Evolutionary conservation across 2,329 filamentous ascomycete species (phyloP), one percentile per base, ranked within the genome.

Genomic region (Chaetomium strumarium): DNA sequence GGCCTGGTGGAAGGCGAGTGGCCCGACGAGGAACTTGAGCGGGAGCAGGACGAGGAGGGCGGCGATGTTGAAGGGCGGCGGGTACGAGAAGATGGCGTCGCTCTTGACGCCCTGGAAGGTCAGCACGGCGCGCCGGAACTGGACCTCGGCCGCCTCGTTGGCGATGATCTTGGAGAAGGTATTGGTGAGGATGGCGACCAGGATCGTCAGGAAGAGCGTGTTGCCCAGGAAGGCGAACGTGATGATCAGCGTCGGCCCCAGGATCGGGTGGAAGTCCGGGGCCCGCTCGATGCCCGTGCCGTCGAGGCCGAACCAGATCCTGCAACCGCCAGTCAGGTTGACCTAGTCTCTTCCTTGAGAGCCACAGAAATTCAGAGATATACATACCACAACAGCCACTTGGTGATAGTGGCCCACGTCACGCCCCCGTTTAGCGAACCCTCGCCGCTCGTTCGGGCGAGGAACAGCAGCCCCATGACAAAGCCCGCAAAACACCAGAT

Each of bases 91-190:
- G 31, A 88, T 77, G 8, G 84, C 80, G 62, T 88, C 85, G 40
- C 77, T 81, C 67, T 88, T 88, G 59, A 88, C 85, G 30, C 85
- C 84, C 67, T 88, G 84, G 57, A 88, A 85, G 0, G 85, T 88
- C 14, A 88, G 71, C 9, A 89, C 85, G 1, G 85, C 82, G 40
- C 84, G 78, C 6, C 85, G 80, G 65, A 87, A 89, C 57, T 85
- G 81, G 29, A 88, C 83, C 66, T 89, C 85, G 4, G 84, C 81
- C 0, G 79, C 79, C 16, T 84, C 83, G 58, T 87, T 84, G 46
- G 75, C 74, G n/a, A 84, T 83, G 46, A 89, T 84, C 49, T 80
- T 82, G 49, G 80, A 81, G 63, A 88, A 88, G 0, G 84, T 88
- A 63, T 86, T 87, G 52, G 79, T 84, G 31, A 89, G 76, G 70